Evolutionary conservation across 2,329 filamentous ascomycete genomes (phyloP).

Genomic region (Monosporascus sp.): DNA sequence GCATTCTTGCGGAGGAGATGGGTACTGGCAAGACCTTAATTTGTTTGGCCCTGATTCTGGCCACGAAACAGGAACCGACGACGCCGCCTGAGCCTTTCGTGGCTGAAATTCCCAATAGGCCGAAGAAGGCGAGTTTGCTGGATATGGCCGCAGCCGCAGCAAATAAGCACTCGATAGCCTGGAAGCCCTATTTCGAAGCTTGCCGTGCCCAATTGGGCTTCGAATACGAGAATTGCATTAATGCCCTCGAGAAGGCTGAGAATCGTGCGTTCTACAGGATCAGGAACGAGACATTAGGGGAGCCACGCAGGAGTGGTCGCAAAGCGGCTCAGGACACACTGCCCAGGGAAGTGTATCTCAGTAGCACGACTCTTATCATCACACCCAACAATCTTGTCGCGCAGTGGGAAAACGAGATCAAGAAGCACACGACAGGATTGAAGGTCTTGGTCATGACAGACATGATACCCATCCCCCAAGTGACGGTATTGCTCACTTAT

Average conservation of each 20-base stretch:
- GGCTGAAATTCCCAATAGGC: conserved; percentile 31
- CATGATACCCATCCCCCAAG: conserved; percentile 49
- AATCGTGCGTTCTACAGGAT: conserved; percentile 57
- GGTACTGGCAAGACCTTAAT: conserved; percentile 84
- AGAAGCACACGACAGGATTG: conserved; percentile 67
- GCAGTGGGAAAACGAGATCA: conserved; percentile 80
- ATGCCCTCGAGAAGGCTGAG: conserved; percentile 43
- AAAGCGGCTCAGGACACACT: conserved; percentile 25
- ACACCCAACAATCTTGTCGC: conserved; percentile 77
- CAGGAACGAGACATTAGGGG: conserved; percentile 30
- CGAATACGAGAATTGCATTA: conserved; percentile 49
- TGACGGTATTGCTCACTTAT: conserved; percentile 55
- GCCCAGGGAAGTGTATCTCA: conserved; percentile 54
- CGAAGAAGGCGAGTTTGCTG: conserved; percentile 53
- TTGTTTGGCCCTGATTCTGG: conserved; percentile 69
- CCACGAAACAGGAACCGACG: conserved; percentile 64
- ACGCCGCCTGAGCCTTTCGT: conserved; percentile 58
- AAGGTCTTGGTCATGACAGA: conserved; percentile 59
- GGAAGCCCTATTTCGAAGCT: conserved; percentile 58
- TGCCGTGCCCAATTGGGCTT: conserved; percentile 39
- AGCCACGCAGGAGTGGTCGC: conserved; percentile 33
- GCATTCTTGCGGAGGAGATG: conserved; percentile 78
- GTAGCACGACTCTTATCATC: conserved; percentile 67
- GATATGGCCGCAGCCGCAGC: conserved; percentile 72
- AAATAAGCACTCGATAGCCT: conserved; percentile 64